Conservation (phyloP, 176 grass and related monocot species). For the Thalia dealbata region DNA sequence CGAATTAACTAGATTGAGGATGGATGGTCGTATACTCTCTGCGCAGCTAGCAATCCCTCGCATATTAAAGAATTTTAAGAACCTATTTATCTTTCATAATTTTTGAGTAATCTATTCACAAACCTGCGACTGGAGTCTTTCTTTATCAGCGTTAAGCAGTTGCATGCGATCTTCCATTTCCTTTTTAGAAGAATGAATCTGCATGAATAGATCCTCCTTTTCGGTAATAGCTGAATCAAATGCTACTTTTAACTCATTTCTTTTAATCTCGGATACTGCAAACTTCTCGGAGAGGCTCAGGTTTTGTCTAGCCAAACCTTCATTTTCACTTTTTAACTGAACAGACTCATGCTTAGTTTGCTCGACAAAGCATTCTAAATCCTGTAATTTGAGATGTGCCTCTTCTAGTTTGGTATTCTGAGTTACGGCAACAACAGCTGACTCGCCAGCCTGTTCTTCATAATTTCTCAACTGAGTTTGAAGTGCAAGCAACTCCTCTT, state of each 20-base stretch:
- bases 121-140: slow-evolving; percentile 68
- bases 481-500: slow-evolving; percentile 55
- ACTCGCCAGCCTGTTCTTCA: slow-evolving; percentile 59
- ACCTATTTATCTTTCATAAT: neutral
- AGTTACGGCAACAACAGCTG: slow-evolving; percentile 39
- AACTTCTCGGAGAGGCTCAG: slow-evolving; percentile 50
- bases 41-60: no score
- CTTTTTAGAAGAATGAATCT: slow-evolving; percentile 40
- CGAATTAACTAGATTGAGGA: no score
- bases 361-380: slow-evolving; percentile 31
- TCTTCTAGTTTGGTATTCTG: slow-evolving; percentile 41
- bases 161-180: slow-evolving; percentile 45
- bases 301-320: slow-evolving; percentile 43
- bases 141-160: slow-evolving; percentile 23
- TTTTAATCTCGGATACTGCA: slow-evolving; percentile 37
- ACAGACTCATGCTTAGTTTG: slow-evolving; percentile 34
- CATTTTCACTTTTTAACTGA: slow-evolving; percentile 34
- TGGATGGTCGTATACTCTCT: no score
- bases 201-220: slow-evolving; percentile 41
- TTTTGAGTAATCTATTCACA: slow-evolving; percentile 17
- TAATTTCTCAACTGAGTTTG: slow-evolving; percentile 64
- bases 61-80: neutral
- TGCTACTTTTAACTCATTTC: slow-evolving; percentile 49
- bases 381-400: slow-evolving; percentile 31
- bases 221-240: slow-evolving; percentile 39